Base-by-base conservation (phyloP, 2,329 filamentous ascomycete genomes). In the Zelopaecilomyces penicillatus region DNA sequence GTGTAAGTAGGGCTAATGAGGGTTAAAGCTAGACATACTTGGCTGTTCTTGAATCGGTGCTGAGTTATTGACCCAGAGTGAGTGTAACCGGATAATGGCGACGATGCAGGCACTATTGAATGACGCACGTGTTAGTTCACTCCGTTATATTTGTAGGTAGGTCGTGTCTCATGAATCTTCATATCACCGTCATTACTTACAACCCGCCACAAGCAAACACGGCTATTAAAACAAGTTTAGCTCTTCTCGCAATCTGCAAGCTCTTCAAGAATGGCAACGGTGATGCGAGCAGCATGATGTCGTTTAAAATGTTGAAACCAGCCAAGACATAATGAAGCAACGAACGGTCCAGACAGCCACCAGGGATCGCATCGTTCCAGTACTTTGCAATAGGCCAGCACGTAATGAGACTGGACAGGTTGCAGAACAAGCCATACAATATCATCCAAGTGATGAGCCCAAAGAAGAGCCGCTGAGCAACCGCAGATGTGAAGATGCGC, bases 171-270 rank as follows among this genome's bases (percentile, higher is more conserved):
- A 19, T 2, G 19, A 19, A 2, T 19, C 19, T 19, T 19, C 19
- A 19, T 19, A 19, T 19, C 19, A 19, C 2, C 3, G 19, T 19
- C 19, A 19, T 19, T 7, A 56, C 61, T 52, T 50, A 65, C 63
- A 63, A 69, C 51, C 44, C 55, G 40, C 53, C 69, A 50, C 63
- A 55, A 27, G 62, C 66, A 60, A 65, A 65, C 30, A 60, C 65
- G 44, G 44, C 58, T 51, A 59, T 65, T 52, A 75, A 54, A 1
- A 68, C 67, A 29, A 68, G 48, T 33, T 69, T 69, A 36, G 69
- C 66, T 9, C 59, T 60, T 42, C 59, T 57, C 0, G 62, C 57
- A 7, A 70, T 62, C 34, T 66, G 54, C n/a, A 70, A 56, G n/a
- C 55, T 56, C 4, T 61, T 54, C 7, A 64, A 53, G 39, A 61